Conservation (phyloP, 139 green algal species). For the Closterium sp. region DNA sequence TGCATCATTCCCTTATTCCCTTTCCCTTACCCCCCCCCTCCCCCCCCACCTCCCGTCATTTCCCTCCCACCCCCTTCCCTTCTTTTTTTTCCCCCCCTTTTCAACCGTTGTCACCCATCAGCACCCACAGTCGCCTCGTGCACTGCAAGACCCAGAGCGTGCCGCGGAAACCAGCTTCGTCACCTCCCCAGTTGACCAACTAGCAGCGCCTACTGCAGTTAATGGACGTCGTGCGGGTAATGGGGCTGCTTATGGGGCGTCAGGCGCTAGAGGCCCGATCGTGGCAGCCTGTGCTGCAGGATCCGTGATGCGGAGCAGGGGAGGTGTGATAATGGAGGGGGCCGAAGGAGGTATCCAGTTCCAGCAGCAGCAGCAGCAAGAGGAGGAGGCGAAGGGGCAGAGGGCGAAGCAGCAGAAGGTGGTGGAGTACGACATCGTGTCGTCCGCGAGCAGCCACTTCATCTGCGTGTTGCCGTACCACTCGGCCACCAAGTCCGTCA, state of each 20-base stretch:
- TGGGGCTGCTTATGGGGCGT: not conserved
- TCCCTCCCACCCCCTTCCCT: not conserved
- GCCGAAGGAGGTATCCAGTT: too few relatives aligned
- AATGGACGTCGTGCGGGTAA: not conserved
- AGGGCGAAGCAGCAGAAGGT: not conserved
- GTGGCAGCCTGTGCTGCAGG: not conserved
- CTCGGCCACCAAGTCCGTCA: slow-evolving; percentile 21
- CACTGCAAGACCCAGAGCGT: not conserved
- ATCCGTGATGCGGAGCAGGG: not conserved
- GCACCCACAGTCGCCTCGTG: not conserved
- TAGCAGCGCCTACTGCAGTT: too few relatives aligned
- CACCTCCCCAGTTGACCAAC: too few relatives aligned
- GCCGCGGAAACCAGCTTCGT: not conserved
- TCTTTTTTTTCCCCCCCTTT: not conserved
- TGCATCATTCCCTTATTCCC: not conserved
- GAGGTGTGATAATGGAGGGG: too few relatives aligned
- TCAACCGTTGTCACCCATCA: not conserved
- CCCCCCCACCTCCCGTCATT: too few relatives aligned
- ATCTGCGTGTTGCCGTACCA: slow-evolving; percentile 24
- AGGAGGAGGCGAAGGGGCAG: not conserved
- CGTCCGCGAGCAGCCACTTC: slow-evolving; percentile 17
- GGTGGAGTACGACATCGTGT: slow-evolving; percentile 36
- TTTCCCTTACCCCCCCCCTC: not conserved
- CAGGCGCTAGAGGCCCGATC: not conserved
- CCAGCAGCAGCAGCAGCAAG: not conserved